phyloP scores from a whole-genome alignment of 2,329 filamentous ascomycete genomes.

The Sporothrix sp. region DNA sequence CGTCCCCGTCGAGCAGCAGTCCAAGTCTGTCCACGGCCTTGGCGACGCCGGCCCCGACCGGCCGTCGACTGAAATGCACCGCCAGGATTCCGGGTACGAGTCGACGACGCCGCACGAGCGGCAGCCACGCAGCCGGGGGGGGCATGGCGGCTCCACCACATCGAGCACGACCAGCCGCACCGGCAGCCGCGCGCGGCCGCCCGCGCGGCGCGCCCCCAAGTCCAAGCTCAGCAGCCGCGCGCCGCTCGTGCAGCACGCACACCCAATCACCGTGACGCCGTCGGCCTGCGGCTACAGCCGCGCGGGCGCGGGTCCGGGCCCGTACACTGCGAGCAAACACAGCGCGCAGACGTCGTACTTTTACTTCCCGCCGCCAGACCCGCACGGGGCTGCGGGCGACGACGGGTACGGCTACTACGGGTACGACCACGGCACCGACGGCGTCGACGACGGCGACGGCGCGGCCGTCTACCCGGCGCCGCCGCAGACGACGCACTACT shows the following conservation, averaged over 20 bases:
- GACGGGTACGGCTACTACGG: no score
- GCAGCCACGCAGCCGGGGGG: slow-evolving; percentile 21
- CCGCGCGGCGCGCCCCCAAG: slow-evolving; percentile 20
- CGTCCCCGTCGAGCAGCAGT: background rate
- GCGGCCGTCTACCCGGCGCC: slow-evolving; percentile 32
- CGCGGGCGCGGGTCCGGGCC: no score
- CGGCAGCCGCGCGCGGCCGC: slow-evolving; percentile 28
- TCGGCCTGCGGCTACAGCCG: background rate
- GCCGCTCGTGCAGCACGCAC: slow-evolving; percentile 13
- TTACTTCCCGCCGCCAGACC: slow-evolving; percentile 30
- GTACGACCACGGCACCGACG: slow-evolving; percentile 1
- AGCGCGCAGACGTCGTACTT: slow-evolving; percentile 34
- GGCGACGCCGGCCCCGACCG: slow-evolving; percentile 21
- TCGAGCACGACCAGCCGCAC: slow-evolving; percentile 24
- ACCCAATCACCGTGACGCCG: slow-evolving; percentile 17
- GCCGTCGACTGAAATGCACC: slow-evolving; percentile 38
- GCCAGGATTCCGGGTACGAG: slow-evolving; percentile 51
- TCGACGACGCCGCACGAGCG: slow-evolving; percentile 37
- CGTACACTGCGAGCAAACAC: no score
- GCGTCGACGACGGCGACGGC: slow-evolving; percentile 13
- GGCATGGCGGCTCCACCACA: slow-evolving; percentile 17
- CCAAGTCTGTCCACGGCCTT: background rate
- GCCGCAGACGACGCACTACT: slow-evolving; percentile 54
- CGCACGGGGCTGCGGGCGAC: background rate
- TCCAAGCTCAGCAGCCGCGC: slow-evolving; percentile 19